A percentile compares a stretch with the other conserved stretches of the same genome.
These are phyloP conservation scores for Erysimum cheiri DNA, from an alignment of 441 rosid genomes.

Conservation along the genomic window DNA sequence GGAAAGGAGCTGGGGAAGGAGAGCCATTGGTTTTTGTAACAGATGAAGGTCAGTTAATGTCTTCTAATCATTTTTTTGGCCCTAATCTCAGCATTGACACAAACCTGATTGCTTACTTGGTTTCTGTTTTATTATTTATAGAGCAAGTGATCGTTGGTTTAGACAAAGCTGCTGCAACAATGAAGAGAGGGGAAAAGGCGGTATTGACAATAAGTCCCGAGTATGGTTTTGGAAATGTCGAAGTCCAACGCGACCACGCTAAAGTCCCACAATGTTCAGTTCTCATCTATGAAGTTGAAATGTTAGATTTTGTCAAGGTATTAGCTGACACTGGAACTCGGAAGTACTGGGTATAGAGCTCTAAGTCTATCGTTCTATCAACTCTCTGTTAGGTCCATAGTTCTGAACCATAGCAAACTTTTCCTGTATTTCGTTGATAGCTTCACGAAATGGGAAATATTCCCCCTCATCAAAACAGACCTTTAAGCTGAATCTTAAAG, in stretches of 20 bases:
- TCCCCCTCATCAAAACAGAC: background rate
- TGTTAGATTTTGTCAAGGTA: slow-evolving; percentile 65
- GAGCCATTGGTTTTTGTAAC: slow-evolving; percentile 4
- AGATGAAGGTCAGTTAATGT: background rate
- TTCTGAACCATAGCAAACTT: background rate
- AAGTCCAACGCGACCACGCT: background rate
- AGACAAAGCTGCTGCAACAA: slow-evolving; percentile 19
- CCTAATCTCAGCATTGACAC: background rate
- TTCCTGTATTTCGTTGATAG: background rate
- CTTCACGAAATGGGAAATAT: background rate
- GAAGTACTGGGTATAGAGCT: background rate
- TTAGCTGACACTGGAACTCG: background rate
- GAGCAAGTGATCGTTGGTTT: background rate
- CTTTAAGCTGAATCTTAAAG: background rate
- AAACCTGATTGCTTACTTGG: background rate
- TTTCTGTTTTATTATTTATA: background rate
- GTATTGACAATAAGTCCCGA: background rate
- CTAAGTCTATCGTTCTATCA: background rate
- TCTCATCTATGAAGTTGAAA: slow-evolving; percentile 63
- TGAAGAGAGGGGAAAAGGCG: background rate
- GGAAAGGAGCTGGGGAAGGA: background rate
- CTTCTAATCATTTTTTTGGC: background rate
- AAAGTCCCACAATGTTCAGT: slow-evolving; percentile 51
- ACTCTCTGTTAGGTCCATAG: background rate
- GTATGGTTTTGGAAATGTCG: slow-evolving; percentile 15